Evolutionary conservation across 306 rosid species (phyloP), one percentile per base, ranked within the genome.

Genomic region (Gastrolobium bilobum): DNA sequence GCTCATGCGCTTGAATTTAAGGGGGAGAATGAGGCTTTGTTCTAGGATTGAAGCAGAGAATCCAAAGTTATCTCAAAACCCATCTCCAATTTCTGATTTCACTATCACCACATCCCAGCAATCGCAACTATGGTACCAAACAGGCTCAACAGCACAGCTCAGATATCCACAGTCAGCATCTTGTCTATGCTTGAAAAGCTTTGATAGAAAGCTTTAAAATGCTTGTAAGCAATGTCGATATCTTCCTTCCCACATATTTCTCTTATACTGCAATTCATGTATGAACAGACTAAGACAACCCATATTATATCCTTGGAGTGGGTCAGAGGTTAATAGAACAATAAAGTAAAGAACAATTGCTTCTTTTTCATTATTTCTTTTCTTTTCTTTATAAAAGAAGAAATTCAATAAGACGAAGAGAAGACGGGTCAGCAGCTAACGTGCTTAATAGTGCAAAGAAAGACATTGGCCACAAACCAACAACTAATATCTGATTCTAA

Each of bases 171-270:
- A 20, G 76, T 82, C 46, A 95, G 87, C 90, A 84, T 85, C 82
- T 71, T 79, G 91, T 95, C 99, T 80, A 93, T 82, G 84, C 81
- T 85, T 9, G 97, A 93, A 83, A 95, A 93, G 48, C 90, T 79
- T 83, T 81, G 81, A 84, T 90, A 95, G 83, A 93, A 95, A 44
- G 96, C 96, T 85, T 93, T 93, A 84, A 95, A 95, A 89, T 93
- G 89, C 86, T 89, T 89, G 90, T 93, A 89, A 39, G 98, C 99
- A 77, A 89, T 86, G 80, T 95, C 93, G 53, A 93, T 38, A 71
- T 95, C 99, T 84, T 95, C 92, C 88, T 87, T 95, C 81, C 98
- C 99, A 65, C 98, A 95, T 71, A 95, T 86, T 79, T 91, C 99
- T 82, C 98, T 89, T 75, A 93, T 87, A 79, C 99, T 93, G 96